These are phyloP conservation scores for Massariosphaeria phaeospora DNA, from an alignment of 495 filamentous ascomycete genomes.

Conservation along the genomic window DNA sequence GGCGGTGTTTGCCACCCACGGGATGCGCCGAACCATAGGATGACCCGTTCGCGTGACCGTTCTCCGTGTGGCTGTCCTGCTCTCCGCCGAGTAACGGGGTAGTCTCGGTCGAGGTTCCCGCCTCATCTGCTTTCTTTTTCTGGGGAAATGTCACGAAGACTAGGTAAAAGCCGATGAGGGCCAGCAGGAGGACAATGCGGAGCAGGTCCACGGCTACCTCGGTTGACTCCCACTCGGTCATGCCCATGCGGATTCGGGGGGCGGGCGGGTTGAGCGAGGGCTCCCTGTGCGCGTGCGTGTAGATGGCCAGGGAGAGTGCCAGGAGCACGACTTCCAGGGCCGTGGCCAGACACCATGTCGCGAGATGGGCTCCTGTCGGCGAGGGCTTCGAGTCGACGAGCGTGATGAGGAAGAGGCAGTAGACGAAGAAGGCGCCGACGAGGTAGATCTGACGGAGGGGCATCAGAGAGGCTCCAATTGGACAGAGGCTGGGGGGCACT, in stretches of 20 bases:
- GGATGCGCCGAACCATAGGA: constrained; percentile 48
- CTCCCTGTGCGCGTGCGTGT: constrained; percentile 56
- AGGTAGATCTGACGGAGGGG: constrained; percentile 62
- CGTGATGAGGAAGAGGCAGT: constrained; percentile 68
- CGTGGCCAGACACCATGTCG: constrained; percentile 66
- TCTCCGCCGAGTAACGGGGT: constrained; percentile 45
- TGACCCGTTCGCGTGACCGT: constrained; percentile 46
- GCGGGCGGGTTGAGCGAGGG: constrained; percentile 51
- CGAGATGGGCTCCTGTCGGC: constrained; percentile 65
- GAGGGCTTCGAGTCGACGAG: constrained; percentile 72
- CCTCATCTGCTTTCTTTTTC: constrained; percentile 35
- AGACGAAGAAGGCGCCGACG: constrained; percentile 70
- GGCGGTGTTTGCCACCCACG: constrained; percentile 39
- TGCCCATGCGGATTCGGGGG: constrained; percentile 42
- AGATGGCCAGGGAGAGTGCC: constrained; percentile 56
- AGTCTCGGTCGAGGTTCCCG: constrained; percentile 49
- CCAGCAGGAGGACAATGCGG: constrained; percentile 56
- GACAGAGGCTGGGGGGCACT: constrained; percentile 38
- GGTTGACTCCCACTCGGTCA: constrained; percentile 61
- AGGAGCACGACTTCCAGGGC: constrained; percentile 66
- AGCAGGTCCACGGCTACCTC: constrained; percentile 56
- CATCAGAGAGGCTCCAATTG: neutral
- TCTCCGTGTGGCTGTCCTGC: constrained; percentile 40
- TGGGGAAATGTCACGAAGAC: constrained; percentile 45
- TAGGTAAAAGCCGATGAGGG: constrained; percentile 56